Base-by-base conservation (phyloP, 345 rosid species). In the Ceriops zippeliana region DNA sequence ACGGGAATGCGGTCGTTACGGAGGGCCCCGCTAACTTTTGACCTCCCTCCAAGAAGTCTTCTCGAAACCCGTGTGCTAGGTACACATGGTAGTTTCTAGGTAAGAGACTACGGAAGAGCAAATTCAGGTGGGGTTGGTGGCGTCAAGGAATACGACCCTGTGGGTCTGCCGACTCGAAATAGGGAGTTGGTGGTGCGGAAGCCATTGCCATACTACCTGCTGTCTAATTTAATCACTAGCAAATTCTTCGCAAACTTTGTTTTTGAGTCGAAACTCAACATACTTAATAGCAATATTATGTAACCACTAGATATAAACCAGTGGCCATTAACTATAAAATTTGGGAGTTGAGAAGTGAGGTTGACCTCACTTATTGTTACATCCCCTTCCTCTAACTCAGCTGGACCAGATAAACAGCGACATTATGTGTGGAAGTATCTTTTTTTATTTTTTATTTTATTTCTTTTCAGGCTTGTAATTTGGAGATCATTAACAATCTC, bases 71-170 rank as follows among this genome's bases (percentile, higher is more conserved):
- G 68, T 35, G 75, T 65, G 63, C 73, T 77, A 73, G 81, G 77
- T 69, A 71, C 56, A 3, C 16, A 15, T 9, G 16, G 59, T 9
- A n/a, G 31, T 21, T 27, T 56, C 31, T 2, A 49, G 35, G 53
- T 27, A 52, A 5, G 15, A 46, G 61, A 21, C 20, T 61, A 59
- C 31, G 46, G 46, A 68, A 47, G 21, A 24, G 24, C 20, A 54
- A 6, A 56, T 56, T 56, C 59, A 2, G 30, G 31, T 21, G 38
- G 56, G 20, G 21, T 46, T 54, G 74, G 65, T 74, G 69, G 73
- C 65, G 81, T 81, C 84, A 81, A 4, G 28, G 52, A 57, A 62
- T 71, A 73, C 77, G 84, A 81, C 81, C 79, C 63, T 24, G 2
- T 13, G 11, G 58, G 62, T 60, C 49, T n/a, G 47, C 37, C 58